Evolutionary conservation across 2,329 filamentous ascomycete genomes (phyloP).

Genomic region (Fusarium armeniacum): DNA sequence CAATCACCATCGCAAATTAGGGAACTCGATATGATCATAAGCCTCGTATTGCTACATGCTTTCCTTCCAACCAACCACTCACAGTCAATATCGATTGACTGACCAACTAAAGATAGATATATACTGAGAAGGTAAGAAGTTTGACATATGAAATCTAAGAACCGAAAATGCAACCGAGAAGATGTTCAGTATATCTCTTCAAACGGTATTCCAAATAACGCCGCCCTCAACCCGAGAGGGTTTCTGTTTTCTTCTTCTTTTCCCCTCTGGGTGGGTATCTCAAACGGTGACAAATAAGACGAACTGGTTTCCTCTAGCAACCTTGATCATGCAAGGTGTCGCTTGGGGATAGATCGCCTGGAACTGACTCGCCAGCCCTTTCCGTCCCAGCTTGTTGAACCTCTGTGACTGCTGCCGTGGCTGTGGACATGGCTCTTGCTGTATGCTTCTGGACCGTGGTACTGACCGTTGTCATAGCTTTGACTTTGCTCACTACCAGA

Average conservation of each 20-base stretch:
- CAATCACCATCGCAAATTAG: not conserved
- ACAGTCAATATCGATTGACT: constrained; percentile 21
- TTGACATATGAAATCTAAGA: constrained; percentile 29
- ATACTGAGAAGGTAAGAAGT: constrained; percentile 39
- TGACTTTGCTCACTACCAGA: not conserved
- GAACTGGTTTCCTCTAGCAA: not conserved
- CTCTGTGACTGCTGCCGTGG: constrained; percentile 12
- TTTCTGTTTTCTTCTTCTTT: constrained; percentile 13
- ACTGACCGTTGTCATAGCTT: constrained; percentile 26
- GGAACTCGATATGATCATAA: constrained; percentile 5
- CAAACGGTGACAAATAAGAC: constrained; percentile 16
- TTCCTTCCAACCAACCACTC: constrained; percentile 17
- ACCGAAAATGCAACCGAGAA: constrained; percentile 22
- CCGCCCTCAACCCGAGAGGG: constrained; percentile 9
- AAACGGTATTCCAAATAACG: constrained; percentile 25
- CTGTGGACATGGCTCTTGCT: constrained; percentile 8
- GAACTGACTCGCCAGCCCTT: constrained; percentile 26
- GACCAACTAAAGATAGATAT: constrained; percentile 30
- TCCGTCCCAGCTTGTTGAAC: constrained; percentile 25
- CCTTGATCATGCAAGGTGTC: constrained; percentile 40
- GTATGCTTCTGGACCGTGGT: constrained; percentile 25
- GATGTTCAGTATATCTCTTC: constrained; percentile 18
- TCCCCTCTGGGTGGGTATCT: constrained; percentile 22
- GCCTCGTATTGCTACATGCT: constrained; percentile 30
- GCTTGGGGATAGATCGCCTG: constrained; percentile 34